Conservation (phyloP, 2,329 filamentous ascomycete genomes). For the Botryotinia globosa region DNA sequence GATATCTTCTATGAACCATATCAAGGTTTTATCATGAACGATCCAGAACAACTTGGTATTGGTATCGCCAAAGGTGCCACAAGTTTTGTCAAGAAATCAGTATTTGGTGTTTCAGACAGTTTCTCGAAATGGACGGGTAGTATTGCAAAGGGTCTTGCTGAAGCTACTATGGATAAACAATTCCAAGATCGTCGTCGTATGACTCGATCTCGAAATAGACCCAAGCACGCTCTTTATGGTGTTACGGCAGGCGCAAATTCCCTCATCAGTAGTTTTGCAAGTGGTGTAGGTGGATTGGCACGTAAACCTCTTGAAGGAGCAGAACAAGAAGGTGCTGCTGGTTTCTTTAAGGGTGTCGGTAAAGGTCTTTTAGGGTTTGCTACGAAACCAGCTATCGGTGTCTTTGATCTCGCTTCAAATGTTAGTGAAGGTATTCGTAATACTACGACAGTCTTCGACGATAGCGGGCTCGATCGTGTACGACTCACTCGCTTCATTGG, state of each 20-base stretch:
- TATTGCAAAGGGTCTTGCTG: conserved; percentile 92
- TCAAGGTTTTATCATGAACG: conserved; percentile 85
- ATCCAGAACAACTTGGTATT: conserved; percentile 91
- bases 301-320: conserved; percentile 93
- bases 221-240: conserved; percentile 95
- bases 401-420: conserved; percentile 95
- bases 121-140: conserved; percentile 98
- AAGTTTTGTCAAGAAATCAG: conserved; percentile 97
- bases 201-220: conserved; percentile 85
- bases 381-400: conserved; percentile 94
- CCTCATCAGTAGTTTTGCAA: conserved; percentile 87
- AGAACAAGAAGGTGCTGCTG: conserved; percentile 88
- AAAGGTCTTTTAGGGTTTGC: conserved; percentile 93
- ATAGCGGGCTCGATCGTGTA: conserved; percentile 88
- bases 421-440: conserved; percentile 97
- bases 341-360: conserved; percentile 96
- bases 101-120: conserved; percentile 95
- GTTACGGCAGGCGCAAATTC: conserved; percentile 95
- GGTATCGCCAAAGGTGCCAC: conserved; percentile 96
- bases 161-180: conserved; percentile 95
- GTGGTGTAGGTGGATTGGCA: conserved; percentile 88
- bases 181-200: conserved; percentile 97
- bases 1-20: conserved; percentile 99
- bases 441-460: conserved; percentile 97
- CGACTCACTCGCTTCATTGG: conserved; percentile 92